Base-by-base conservation (phyloP, 2,329 filamentous ascomycete species). In the Aspergillus costaricaensis region DNA sequence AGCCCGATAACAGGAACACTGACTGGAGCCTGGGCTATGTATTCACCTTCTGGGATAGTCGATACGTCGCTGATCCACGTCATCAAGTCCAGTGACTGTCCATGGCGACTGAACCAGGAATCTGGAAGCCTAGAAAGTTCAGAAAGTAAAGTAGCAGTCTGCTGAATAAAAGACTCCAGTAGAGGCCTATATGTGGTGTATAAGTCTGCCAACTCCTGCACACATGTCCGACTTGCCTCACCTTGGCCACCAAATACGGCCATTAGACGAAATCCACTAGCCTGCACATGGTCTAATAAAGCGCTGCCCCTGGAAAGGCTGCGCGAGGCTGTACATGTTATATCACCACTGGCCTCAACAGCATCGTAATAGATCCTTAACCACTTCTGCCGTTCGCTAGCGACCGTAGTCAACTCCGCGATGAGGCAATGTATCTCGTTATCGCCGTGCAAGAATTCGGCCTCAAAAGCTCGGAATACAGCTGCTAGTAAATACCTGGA, bases 1-100 rank as follows among this genome's bases (percentile, higher is more conserved):
- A 77, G 62, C 0, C 75, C 76, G 19, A 78, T 77, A 6, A 79
- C 51, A 1, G 77, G 76, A 47, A 78, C 73, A 65, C 77, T 79
- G 17, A 79, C 68, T 4, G 76, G 74, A 4, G 75, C 72, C 2
- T 72, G 71, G 32, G 73, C 63, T 3, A 79, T 66, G 54, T 75
- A 75, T n/a, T 72, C 70, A 7, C 57, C 32, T 14, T 70, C 66
- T 1, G 76, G 76, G 0, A 65, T 67, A 1, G 62, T 58, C 8
- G 71, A 66, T 6, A 67, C 59, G 19, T 73, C 61, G 9, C 66
- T 63, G 5, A 70, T 25, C 68, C 68, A 70, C 6, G 49, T 23
- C 15, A 58, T 21, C 12, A 68, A 32, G 25, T 65, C 57, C 5
- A 68, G 23, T 12, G n/a, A 23, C 10, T 44, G 41, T 9, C 55